Percentiles rank a stretch among this genome's conserved stretches.
Evolutionary conservation across 139 green algal genomes (phyloP).

Genomic region (Diplosphaera chodatii): DNA sequence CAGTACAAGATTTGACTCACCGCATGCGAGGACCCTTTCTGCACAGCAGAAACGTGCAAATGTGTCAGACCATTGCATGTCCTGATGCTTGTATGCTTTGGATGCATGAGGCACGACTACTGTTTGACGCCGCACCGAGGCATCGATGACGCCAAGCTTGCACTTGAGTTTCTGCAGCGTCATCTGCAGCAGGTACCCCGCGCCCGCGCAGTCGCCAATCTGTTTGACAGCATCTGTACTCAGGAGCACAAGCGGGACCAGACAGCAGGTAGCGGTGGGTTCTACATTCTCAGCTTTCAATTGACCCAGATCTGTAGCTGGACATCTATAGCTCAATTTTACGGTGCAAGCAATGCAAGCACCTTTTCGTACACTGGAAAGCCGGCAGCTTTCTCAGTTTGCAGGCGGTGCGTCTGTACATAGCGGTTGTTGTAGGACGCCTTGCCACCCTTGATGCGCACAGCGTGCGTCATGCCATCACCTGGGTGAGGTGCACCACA

Average conservation of each 20-base stretch:
- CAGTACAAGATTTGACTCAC: background rate
- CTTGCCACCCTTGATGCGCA: slow-evolving; percentile 46
- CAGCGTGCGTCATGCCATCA: slow-evolving; percentile 75
- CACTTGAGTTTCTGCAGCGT: background rate
- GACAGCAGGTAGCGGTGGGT: too few relatives aligned
- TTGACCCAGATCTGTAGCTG: too few relatives aligned
- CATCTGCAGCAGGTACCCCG: slow-evolving; percentile 10
- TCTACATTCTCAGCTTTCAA: too few relatives aligned
- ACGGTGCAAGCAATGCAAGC: too few relatives aligned
- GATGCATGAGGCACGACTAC: background rate
- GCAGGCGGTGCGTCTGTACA: slow-evolving; percentile 47
- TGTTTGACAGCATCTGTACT: too few relatives aligned
- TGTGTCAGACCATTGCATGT: too few relatives aligned
- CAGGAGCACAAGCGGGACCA: too few relatives aligned
- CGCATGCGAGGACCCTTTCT: slow-evolving; percentile 24
- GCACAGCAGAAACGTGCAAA: background rate
- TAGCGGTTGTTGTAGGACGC: slow-evolving; percentile 62
- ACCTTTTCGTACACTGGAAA: slow-evolving; percentile 24
- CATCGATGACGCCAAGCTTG: slow-evolving; percentile 4
- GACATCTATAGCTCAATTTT: too few relatives aligned
- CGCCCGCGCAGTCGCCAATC: slow-evolving; percentile 15
- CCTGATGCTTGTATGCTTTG: background rate
- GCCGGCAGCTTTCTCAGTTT: slow-evolving; percentile 31
- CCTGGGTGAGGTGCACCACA: slow-evolving; percentile 7
- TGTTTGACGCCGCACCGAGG: too few relatives aligned